Conservation (phyloP, 129 eudicot genomes). For the Calendula officinalis region DNA sequence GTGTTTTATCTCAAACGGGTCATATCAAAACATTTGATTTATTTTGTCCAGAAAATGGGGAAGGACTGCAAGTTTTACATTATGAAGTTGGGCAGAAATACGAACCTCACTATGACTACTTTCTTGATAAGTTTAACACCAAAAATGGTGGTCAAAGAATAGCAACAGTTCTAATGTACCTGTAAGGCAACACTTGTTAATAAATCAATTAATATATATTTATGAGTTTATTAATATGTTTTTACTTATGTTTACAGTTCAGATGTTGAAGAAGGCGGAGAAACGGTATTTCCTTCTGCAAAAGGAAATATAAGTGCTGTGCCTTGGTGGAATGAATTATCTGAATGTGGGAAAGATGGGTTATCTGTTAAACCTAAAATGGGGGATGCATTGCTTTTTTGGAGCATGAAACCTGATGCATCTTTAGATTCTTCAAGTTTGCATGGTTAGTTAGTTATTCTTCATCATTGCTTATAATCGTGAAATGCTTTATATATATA, state of each 20-base stretch:
- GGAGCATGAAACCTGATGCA: conserved; percentile 18
- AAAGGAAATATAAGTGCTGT: conserved; percentile 1
- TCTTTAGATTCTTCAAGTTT: conserved; percentile 11
- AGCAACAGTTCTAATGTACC: conserved; percentile 13
- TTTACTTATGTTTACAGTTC: not conserved
- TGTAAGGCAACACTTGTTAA: not conserved
- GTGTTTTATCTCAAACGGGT: not conserved
- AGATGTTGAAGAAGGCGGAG: conserved; percentile 21
- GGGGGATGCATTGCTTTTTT: conserved; percentile 15
- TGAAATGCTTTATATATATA: too few species aligned
- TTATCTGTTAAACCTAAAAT: conserved; percentile 13
- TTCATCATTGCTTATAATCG: too few species aligned
- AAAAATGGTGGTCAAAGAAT: conserved; percentile 13
- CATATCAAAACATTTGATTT: not conserved
- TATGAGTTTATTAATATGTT: not conserved
- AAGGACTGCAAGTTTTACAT: conserved; percentile 12
- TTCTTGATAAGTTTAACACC: conserved; percentile 12
- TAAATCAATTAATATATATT: too few species aligned
- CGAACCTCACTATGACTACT: conserved; percentile 12
- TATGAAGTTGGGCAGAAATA: conserved; percentile 15
- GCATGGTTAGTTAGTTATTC: not conserved
- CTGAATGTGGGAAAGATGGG: conserved; percentile 14
- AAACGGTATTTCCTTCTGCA: conserved; percentile 11
- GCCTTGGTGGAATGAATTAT: conserved; percentile 10
- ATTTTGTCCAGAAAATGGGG: not conserved